phyloP scores from a whole-genome alignment of 2,329 filamentous ascomycete genomes.

The Aspergillus spinulosporus region DNA sequence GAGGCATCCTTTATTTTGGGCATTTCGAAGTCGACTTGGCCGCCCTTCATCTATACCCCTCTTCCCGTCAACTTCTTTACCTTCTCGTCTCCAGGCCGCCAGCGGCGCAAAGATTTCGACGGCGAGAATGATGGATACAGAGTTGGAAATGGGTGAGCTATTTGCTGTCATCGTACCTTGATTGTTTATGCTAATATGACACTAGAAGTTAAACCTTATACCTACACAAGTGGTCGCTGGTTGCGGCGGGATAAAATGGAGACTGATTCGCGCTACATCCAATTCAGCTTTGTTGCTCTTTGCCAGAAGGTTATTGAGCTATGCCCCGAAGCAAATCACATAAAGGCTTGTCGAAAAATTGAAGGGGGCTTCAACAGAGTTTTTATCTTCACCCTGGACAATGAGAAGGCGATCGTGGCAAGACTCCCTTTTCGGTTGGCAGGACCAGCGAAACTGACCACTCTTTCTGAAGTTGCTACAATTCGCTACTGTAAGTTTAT shows the following conservation, averaged over 20 bases:
- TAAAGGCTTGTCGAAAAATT: conserved; percentile 42
- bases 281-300: conserved; percentile 45
- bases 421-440: conserved; percentile 44
- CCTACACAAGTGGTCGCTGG: conserved; percentile 41
- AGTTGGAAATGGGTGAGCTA: background rate
- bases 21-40: background rate
- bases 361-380: conserved; percentile 49
- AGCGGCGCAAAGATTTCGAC: background rate
- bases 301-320: conserved; percentile 38
- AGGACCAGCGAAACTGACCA: conserved; percentile 40
- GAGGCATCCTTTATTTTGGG: too few relatives aligned
- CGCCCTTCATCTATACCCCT: background rate
- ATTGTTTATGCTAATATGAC: background rate
- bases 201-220: conserved; percentile 27
- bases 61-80: background rate
- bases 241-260: conserved; percentile 40
- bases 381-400: conserved; percentile 46
- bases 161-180: background rate
- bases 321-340: conserved; percentile 36
- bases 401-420: conserved; percentile 41
- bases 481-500: conserved; percentile 41
- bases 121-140: background rate
- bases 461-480: conserved; percentile 49
- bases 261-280: conserved; percentile 37
- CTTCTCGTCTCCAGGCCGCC: background rate